A percentile compares a stretch with the other conserved stretches of the same genome.
phyloP scores from a whole-genome alignment of 129 eudicot genomes.

The Logfia minima region DNA sequence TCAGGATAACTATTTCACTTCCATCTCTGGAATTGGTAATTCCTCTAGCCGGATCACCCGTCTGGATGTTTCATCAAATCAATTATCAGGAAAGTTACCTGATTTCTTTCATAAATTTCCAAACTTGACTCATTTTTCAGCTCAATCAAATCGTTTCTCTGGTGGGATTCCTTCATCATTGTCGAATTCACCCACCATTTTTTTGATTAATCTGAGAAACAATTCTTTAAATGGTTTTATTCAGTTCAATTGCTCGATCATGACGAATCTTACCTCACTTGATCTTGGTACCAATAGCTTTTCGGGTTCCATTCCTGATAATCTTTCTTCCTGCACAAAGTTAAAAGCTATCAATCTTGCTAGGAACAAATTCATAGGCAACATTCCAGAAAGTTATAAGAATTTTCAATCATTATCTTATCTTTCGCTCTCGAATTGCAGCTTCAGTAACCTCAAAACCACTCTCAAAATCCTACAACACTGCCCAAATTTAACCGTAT shows the following conservation, averaged over 20 bases:
- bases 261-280: neutral
- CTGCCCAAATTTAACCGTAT: conserved; percentile 12
- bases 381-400: neutral
- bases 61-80: conserved; percentile 1
- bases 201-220: conserved; percentile 10
- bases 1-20: conserved; percentile 5
- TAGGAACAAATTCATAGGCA: conserved; percentile 7
- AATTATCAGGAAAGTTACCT: neutral
- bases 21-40: neutral
- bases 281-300: conserved; percentile 17
- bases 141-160: conserved; percentile 4
- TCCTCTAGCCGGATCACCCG: neutral
- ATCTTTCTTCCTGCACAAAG: conserved; percentile 9
- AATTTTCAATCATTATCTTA: conserved; percentile 9
- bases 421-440: conserved; percentile 22
- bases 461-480: conserved; percentile 14
- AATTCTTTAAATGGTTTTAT: neutral
- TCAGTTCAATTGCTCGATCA: neutral
- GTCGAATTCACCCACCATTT: neutral
- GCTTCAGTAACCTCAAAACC: conserved; percentile 8
- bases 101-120: conserved; percentile 19
- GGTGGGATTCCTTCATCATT: conserved; percentile 12
- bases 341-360: conserved; percentile 20
- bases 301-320: conserved; percentile 11
- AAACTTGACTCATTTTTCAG: conserved; percentile 4